Evolutionary conservation across 2,329 filamentous ascomycete species (phyloP), one percentile per base, ranked within the genome.

Genomic region (Gnomoniopsis smithogilvyi): DNA sequence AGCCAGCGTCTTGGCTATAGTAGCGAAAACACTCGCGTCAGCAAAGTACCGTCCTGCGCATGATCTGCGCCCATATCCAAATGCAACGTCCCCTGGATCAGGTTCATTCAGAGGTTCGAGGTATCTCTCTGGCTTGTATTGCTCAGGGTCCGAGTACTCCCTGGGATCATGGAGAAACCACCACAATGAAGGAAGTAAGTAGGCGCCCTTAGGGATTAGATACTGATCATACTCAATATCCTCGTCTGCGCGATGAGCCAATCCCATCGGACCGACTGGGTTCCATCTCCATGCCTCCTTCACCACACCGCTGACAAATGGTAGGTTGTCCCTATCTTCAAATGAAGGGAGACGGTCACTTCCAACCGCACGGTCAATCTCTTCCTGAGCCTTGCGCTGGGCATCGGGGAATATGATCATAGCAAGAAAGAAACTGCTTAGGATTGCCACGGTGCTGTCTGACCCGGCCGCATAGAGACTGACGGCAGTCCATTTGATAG

Each of bases 381-480:
- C 24, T 60, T 64, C 1, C 8, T 47, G 45, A 10, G 45, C 45
- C 17, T 62, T 70, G 4, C 64, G 66, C 36, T 80, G 78, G 0
- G 76, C 70, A 22, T 80, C 75, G 0, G 80, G 80, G 54, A 73
- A 73, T 6, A 79, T 45, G 3, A 69, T 71, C 75, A 83, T 80
- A 10, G 74, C 75, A 1, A 82, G 67, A 64, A 77, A 78, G 67
- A 82, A 82, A 1, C 45, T 47, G 22, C 67, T 64, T 6, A 79
- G 61, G 0, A 74, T 69, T 1, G 70, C 76, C 0, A 69, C 66
- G 0, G 66, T 69, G 0, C 68, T 71, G 17, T 71, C 68, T 2
- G 69, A 63, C 3, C 65, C 70, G 3, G 62, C 69, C 3, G 63
- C 69, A 30, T 71, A 71, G 12, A 72, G 54, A 17, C 1, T 45